Evolutionary conservation across 176 grass and related monocot species (phyloP), one percentile per base, ranked within the genome.

Genomic region (Hordeum vulgare): DNA sequence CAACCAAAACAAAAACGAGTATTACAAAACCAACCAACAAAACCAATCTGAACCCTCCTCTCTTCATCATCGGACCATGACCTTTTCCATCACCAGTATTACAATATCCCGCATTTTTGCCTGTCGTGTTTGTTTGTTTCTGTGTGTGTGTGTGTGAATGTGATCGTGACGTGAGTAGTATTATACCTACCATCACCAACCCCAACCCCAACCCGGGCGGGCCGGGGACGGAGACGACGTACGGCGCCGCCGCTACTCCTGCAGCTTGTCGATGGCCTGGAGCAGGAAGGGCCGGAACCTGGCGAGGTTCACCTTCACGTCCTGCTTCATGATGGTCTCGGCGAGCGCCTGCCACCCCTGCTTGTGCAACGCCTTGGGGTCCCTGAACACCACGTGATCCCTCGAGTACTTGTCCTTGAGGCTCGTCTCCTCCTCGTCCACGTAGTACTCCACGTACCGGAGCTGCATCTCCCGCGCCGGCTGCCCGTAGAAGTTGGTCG

Each of bases 301-400:
- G 45, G 83, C 85, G 73, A 90, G n/a, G 73, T 94, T 85, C 37
- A 94, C 77, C 76, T 62, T 78, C 42, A 97, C 91, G 79, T 97
- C 89, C 86, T 97, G 94, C 72, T 93, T 94, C 94, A 97, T 91
- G 86, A 97, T 66, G 10, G 76, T 94, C 5, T 66, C 60, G 18
- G 81, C 77, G 17, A 97, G 88, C 12, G 83, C 45, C 75, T 79
- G 53, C 86, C 91, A 90, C 2, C 94, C 91, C 54, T 88, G 87
- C 27, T 25, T 77, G 73, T 97, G 94, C 33, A 97, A 69, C 2
- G 75, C 66, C 37, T 12, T 28, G 21, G 94, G 91, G 74, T 97
- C 81, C 51, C 37, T 92, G 82, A 97, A 94, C 25, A 97, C 89
- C 0, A 78, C 3, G 64, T 97, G 91, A 1, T 97, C 89, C 7